phyloP scores from a whole-genome alignment of 2,329 filamentous ascomycete genomes.

The Epichloe amarillans region DNA sequence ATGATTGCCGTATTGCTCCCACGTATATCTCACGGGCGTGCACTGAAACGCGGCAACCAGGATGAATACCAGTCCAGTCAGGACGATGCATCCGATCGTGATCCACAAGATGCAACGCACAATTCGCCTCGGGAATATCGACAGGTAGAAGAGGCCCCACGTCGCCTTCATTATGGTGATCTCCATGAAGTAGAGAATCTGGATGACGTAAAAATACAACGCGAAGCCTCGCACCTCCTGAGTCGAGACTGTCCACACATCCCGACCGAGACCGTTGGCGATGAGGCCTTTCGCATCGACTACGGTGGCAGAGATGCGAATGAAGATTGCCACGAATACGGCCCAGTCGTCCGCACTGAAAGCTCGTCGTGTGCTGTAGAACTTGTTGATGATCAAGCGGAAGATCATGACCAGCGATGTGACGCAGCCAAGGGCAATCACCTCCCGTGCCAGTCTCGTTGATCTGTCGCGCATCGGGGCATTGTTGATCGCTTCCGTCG shows the following conservation, averaged over 20 bases:
- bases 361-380: constrained; percentile 15
- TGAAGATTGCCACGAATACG: constrained; percentile 11
- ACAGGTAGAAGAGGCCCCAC: constrained; percentile 34
- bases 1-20: constrained; percentile 32
- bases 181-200: constrained; percentile 26
- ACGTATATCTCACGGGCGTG: constrained; percentile 30
- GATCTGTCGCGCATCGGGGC: constrained; percentile 11
- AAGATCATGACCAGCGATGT: constrained; percentile 21
- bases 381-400: constrained; percentile 18
- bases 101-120: constrained; percentile 21
- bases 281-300: constrained; percentile 13
- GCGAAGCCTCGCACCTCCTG: constrained; percentile 19
- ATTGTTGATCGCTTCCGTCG: not conserved
- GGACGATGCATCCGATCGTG: constrained; percentile 20
- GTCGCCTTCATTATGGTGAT: constrained; percentile 29
- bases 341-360: constrained; percentile 20
- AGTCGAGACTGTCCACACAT: not conserved
- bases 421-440: constrained; percentile 16
- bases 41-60: constrained; percentile 31
- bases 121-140: constrained; percentile 28
- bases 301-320: constrained; percentile 13
- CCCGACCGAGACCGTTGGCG: constrained; percentile 9
- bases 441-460: constrained; percentile 17
- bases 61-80: constrained; percentile 23
- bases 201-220: constrained; percentile 22